Evolutionary conservation across 2,329 filamentous ascomycete genomes (phyloP).

Genomic region (Sporothrix curviconia): DNA sequence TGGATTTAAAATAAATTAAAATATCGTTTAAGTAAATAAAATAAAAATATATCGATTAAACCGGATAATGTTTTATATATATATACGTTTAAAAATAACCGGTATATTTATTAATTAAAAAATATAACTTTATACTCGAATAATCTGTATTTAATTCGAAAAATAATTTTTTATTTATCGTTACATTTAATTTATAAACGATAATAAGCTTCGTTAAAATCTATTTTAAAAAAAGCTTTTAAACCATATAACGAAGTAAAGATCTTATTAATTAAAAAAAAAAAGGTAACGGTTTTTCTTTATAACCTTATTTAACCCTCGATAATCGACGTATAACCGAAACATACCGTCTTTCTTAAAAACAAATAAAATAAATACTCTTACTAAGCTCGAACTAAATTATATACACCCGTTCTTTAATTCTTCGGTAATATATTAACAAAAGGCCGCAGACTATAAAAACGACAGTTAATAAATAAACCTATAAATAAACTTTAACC

Average conservation of each 20-base stretch:
- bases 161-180: background rate
- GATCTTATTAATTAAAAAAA: too few relatives aligned
- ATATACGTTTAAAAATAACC: background rate
- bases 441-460: background rate
- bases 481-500: background rate
- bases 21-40: background rate
- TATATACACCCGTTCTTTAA: background rate
- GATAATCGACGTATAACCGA: background rate
- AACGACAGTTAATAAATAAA: background rate
- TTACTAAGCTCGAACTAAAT: background rate
- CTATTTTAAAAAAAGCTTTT: background rate
- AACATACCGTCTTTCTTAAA: background rate
- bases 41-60: background rate
- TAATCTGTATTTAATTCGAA: background rate
- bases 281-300: background rate
- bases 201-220: background rate
- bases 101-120: background rate
- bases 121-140: background rate
- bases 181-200: background rate
- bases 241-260: background rate
- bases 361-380: background rate
- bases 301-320: background rate
- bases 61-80: background rate
- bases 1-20: background rate
- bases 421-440: background rate